Percentiles rank a stretch among this genome's conserved stretches.
Evolutionary conservation across 345 rosid genomes (phyloP).

Genomic region (Trapa incisa): DNA sequence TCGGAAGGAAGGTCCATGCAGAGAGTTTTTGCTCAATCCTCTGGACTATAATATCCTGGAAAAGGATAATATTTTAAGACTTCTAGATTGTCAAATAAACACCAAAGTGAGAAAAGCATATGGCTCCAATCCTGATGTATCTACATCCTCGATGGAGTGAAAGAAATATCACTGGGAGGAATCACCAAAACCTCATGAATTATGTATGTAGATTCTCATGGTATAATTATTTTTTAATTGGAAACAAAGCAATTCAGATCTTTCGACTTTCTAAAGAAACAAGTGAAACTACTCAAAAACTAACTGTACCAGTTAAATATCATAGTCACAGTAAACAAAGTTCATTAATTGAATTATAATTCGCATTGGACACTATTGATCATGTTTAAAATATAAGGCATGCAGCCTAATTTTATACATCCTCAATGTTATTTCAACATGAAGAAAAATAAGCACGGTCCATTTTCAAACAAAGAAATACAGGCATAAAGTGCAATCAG

Average conservation of each 20-base stretch:
- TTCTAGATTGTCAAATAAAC: background rate
- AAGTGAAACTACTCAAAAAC: background rate
- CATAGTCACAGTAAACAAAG: background rate
- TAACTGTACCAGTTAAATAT: too few relatives aligned
- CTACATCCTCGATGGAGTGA: too few relatives aligned
- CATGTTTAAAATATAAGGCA: background rate
- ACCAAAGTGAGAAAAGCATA: too few relatives aligned
- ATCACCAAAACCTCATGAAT: too few relatives aligned
- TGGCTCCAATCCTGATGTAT: too few relatives aligned
- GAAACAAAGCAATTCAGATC: background rate
- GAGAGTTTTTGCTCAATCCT: conserved; percentile 70
- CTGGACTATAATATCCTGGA: conserved; percentile 47
- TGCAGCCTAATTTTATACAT: background rate
- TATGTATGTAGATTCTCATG: too few relatives aligned
- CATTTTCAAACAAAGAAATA: background rate
- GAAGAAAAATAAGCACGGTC: background rate
- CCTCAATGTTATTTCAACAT: background rate
- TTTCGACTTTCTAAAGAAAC: background rate
- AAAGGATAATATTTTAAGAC: conserved; percentile 3
- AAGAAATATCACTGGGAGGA: too few relatives aligned
- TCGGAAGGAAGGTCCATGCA: conserved; percentile 83
- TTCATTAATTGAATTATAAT: too few relatives aligned
- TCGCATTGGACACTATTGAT: too few relatives aligned
- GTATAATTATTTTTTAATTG: too few relatives aligned
- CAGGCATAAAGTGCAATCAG: background rate